Evolutionary conservation across 2,329 filamentous ascomycete genomes (phyloP), one percentile per base, ranked within the genome.

Genomic region (Cladophialophora exuberans): DNA sequence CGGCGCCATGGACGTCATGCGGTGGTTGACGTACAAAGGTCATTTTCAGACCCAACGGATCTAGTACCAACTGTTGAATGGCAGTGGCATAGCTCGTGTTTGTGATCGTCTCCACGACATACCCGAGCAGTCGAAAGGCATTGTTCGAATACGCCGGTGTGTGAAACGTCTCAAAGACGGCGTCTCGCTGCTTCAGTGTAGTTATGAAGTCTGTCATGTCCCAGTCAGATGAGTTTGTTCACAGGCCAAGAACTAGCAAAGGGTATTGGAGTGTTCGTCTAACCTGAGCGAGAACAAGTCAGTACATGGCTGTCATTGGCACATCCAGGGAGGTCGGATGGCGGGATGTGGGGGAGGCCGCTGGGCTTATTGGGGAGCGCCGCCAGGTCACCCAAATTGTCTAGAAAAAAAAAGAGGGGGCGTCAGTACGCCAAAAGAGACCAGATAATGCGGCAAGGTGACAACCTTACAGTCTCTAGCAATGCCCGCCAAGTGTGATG

Each of bases 101-200:
- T 0, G 74, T 76, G 0, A 76, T 69, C 4, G 70, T 70, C 57
- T 79, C 76, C 0, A 82, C 65, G 0, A 75, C 74, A 1, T 76
- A 66, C 2, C 74, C 76, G 1, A 81, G 70, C 1, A 79, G 53
- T 1, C 71, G 65, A n/a, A 77, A 76, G 1, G 70, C 77, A 2
- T 74, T 66, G 57, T 82, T 81, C 17, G 78, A 77, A 63, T 83
- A 83, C 3, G 72, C 67, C 0, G 79, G 77, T 2, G 69, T 73
- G 0, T 71, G 69, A 57, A 74, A 77, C 0, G 78, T 72, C 0
- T 66, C 62, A 44, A 75, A 79, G 1, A 73, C 66, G 0, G 77
- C 76, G 5, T 68, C 64, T 3, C 65, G 64, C 43, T 63, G 60
- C 17, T 60, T 64, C n/a, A 69, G 66, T 10, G 65, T 65, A 6